Evolutionary conservation across 2,329 filamentous ascomycete genomes (phyloP).

Genomic region (Neoscytalidium dimidiatum): DNA sequence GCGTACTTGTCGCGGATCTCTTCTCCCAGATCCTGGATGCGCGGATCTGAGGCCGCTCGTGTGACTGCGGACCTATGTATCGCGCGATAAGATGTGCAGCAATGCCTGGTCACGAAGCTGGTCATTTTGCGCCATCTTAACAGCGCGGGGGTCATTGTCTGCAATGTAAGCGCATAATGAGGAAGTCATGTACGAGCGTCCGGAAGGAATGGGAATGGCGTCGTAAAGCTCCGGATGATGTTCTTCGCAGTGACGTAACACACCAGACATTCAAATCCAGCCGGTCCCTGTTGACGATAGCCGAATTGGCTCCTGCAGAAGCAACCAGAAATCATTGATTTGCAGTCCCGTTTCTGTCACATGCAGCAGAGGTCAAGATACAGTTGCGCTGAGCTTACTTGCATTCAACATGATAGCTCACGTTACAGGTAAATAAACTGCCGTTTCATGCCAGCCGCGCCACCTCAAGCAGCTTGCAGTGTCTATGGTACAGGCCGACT

Average conservation of each 20-base stretch:
- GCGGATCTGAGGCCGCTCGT: constrained; percentile 46
- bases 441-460: constrained; percentile 10
- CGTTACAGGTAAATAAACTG: constrained; percentile 1
- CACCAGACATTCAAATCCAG: not conserved
- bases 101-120: not conserved
- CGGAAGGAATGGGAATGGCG: not conserved
- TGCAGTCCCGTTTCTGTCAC: not conserved
- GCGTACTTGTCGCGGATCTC: constrained; percentile 64
- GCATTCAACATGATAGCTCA: not conserved
- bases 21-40: constrained; percentile 53
- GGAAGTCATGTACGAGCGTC: too few species aligned
- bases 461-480: constrained; percentile 2
- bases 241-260: constrained; percentile 11
- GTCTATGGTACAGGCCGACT: constrained; percentile 18
- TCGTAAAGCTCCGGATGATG: not conserved
- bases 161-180: not conserved
- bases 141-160: constrained; percentile 8
- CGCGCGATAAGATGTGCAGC: constrained; percentile 26
- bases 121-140: not conserved
- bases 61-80: constrained; percentile 28
- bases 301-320: not conserved
- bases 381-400: not conserved
- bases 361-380: not conserved
- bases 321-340: not conserved
- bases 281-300: not conserved